Evolutionary conservation across 2,329 filamentous ascomycete species (phyloP).

Genomic region (Myriosclerotinia scirpicola): DNA sequence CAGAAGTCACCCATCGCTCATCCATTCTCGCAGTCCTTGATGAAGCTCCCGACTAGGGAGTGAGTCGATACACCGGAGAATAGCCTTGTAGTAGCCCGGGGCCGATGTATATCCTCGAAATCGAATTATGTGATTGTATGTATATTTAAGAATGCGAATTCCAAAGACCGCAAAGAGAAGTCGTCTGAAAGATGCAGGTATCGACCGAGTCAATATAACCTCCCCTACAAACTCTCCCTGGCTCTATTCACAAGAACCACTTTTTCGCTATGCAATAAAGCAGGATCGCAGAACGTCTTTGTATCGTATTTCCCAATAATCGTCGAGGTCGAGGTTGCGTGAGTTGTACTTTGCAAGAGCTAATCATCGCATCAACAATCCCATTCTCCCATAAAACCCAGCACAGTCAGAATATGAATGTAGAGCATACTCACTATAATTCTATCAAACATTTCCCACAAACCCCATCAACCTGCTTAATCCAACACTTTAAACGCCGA

Average conservation of each 20-base stretch:
- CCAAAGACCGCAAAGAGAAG: background rate
- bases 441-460: background rate
- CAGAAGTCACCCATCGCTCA: constrained; percentile 12
- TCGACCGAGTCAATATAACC: background rate
- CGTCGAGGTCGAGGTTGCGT: constrained; percentile 12
- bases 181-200: background rate
- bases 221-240: background rate
- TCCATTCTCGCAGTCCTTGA: constrained; percentile 8
- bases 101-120: constrained; percentile 3
- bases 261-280: background rate
- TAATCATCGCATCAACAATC: constrained; percentile 1
- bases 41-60: background rate
- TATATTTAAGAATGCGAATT: background rate
- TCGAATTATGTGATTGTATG: constrained; percentile 8
- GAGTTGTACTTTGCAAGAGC: constrained; percentile 18
- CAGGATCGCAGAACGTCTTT: background rate
- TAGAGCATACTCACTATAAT: background rate
- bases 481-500: background rate
- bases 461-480: background rate
- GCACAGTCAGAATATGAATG: background rate
- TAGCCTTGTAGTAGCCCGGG: background rate
- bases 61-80: background rate
- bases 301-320: constrained; percentile 3
- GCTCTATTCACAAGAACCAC: background rate
- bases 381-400: background rate